A percentile compares a stretch with the other conserved stretches of the same genome.
phyloP scores from a whole-genome alignment of 1,284 basidiomycete species.

The Peniophora sp. region DNA sequence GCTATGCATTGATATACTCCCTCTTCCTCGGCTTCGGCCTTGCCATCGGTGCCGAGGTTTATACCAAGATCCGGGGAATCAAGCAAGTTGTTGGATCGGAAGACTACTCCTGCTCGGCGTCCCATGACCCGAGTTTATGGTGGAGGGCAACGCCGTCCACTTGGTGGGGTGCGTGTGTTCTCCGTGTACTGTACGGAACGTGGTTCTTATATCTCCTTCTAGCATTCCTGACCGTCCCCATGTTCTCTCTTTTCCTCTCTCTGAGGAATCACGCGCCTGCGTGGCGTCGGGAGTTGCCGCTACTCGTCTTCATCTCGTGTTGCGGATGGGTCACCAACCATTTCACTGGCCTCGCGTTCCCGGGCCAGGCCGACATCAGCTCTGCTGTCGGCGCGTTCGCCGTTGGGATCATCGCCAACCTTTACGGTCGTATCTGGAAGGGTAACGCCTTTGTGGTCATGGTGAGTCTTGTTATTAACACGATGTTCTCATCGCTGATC shows the following conservation, averaged over 20 bases:
- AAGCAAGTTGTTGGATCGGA: conserved; percentile 37
- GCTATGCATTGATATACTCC: conserved; percentile 75
- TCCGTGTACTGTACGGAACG: neutral
- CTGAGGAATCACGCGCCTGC: conserved; percentile 73
- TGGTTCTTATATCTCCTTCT: neutral
- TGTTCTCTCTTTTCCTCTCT: conserved; percentile 69
- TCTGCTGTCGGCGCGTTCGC: conserved; percentile 75
- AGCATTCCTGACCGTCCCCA: conserved; percentile 70
- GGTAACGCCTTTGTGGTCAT: conserved; percentile 76
- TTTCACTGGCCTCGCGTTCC: conserved; percentile 61
- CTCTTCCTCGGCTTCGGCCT: conserved; percentile 82
- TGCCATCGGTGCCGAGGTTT: conserved; percentile 72
- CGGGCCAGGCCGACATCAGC: conserved; percentile 65
- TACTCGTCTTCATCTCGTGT: conserved; percentile 61
- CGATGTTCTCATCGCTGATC: neutral
- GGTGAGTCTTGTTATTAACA: conserved; percentile 28
- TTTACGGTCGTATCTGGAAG: conserved; percentile 76
- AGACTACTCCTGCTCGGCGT: conserved; percentile 51
- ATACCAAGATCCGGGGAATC: conserved; percentile 43
- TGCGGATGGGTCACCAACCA: conserved; percentile 78
- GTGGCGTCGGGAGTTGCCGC: conserved; percentile 57
- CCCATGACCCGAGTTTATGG: conserved; percentile 53
- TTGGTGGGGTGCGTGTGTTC: conserved; percentile 43
- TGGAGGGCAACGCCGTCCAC: conserved; percentile 47
- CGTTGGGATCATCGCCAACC: conserved; percentile 77